Percentiles rank a stretch among this genome's conserved stretches.
phyloP scores from a whole-genome alignment of 2,329 filamentous ascomycete genomes.

The Pestalotiopsis sp. region DNA sequence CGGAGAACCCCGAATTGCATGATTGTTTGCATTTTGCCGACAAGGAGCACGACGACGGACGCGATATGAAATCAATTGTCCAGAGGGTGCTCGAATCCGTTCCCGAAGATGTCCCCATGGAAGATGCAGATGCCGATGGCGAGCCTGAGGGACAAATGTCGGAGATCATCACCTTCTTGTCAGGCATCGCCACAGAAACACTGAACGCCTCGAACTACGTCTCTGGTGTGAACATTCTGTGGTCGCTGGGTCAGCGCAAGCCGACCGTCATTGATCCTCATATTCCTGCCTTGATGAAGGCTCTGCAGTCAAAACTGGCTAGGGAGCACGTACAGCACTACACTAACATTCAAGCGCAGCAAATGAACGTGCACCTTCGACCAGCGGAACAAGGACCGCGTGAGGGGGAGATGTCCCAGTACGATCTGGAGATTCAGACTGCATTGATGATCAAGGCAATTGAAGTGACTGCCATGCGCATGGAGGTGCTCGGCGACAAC shows the following conservation, averaged over 20 bases:
- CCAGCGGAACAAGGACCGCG: constrained; percentile 58
- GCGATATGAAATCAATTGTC: constrained; percentile 74
- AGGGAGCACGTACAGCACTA: constrained; percentile 89
- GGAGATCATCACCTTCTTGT: constrained; percentile 84
- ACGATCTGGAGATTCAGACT: constrained; percentile 87
- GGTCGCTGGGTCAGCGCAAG: constrained; percentile 85
- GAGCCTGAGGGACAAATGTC: constrained; percentile 80
- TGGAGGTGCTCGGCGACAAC: constrained; percentile 90
- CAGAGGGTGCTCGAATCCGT: constrained; percentile 86
- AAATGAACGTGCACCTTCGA: constrained; percentile 43
- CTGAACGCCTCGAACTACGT: constrained; percentile 81
- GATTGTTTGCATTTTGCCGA: constrained; percentile 83
- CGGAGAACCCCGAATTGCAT: constrained; percentile 89
- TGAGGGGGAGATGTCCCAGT: constrained; percentile 64
- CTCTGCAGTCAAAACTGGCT: constrained; percentile 86
- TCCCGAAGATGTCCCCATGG: constrained; percentile 76
- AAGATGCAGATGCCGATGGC: constrained; percentile 80
- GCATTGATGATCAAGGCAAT: constrained; percentile 93
- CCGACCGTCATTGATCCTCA: constrained; percentile 89
- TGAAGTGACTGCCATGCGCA: constrained; percentile 86
- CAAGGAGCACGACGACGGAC: constrained; percentile 68
- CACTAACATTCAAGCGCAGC: constrained; percentile 57
- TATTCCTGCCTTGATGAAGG: constrained; percentile 87
- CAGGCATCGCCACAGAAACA: constrained; percentile 83
- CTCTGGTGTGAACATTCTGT: constrained; percentile 89